Evolutionary conservation across 257 asterid genomes (phyloP).

Genomic region (Solanum piurae): DNA sequence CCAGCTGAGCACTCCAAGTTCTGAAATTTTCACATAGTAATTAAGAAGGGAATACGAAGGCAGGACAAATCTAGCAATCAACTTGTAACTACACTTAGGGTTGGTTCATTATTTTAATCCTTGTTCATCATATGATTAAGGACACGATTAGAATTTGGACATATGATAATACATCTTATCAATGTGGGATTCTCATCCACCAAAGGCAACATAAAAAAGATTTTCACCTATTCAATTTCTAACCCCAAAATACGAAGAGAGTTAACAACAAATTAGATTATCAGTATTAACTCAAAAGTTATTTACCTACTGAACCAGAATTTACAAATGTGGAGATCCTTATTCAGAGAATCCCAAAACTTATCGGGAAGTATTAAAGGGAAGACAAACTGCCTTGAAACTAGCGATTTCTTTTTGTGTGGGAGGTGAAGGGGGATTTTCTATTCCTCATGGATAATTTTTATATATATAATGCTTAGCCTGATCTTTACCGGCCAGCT

Average conservation of each 20-base stretch:
- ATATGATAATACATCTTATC: neutral
- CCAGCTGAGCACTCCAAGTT: slow-evolving; percentile 96
- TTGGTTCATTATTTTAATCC: neutral
- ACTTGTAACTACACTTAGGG: neutral
- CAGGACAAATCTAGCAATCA: neutral
- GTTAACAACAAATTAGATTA: neutral
- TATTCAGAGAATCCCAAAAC: neutral
- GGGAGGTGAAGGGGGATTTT: neutral
- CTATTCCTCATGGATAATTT: neutral
- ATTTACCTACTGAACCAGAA: neutral
- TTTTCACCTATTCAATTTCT: neutral
- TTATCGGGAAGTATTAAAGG: neutral
- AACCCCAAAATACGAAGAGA: neutral
- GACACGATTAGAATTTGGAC: neutral
- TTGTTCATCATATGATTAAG: neutral
- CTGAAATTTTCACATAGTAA: slow-evolving; percentile 23
- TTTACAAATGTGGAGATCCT: neutral
- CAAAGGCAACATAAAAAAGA: neutral
- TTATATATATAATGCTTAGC: neutral
- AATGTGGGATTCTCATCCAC: neutral
- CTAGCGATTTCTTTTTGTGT: neutral
- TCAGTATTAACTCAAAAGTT: neutral
- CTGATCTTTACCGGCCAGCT: slow-evolving; percentile 58
- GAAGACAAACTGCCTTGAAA: neutral
- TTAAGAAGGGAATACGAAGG: neutral